phyloP scores from a whole-genome alignment of 495 filamentous ascomycete species.

The Chaetomium fimeti region DNA sequence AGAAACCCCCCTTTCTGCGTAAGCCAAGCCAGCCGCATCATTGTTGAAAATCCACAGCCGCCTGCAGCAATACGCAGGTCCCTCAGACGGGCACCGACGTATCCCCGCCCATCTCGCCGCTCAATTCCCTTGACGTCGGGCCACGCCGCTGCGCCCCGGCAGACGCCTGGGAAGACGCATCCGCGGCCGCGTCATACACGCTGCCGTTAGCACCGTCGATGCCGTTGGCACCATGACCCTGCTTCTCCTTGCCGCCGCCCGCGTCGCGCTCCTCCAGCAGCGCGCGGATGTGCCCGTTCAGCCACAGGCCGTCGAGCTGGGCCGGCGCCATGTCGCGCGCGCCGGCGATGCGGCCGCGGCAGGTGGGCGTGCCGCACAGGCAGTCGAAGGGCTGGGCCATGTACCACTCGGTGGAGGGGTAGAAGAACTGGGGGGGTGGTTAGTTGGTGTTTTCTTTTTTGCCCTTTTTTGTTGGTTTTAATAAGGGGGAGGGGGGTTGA shows the following conservation, averaged over 20 bases:
- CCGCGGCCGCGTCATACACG: slow-evolving; percentile 24
- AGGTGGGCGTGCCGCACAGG: slow-evolving; percentile 53
- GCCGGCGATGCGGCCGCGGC: slow-evolving; percentile 54
- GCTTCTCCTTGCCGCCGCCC: slow-evolving; percentile 18
- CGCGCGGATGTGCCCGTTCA: slow-evolving; percentile 57
- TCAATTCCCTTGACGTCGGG: slow-evolving; percentile 49
- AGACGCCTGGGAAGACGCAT: slow-evolving; percentile 24
- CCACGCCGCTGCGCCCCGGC: slow-evolving; percentile 38
- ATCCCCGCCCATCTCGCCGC: slow-evolving; percentile 57
- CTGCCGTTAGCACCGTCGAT: slow-evolving; percentile 15
- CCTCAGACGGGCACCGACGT: slow-evolving; percentile 31
- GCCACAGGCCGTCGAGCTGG: slow-evolving; percentile 49
- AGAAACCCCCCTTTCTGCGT: not conserved
- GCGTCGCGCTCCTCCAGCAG: slow-evolving; percentile 43
- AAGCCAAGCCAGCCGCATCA: not conserved
- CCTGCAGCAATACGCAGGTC: not conserved
- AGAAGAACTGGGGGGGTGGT: slow-evolving; percentile 57
- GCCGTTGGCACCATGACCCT: slow-evolving; percentile 18
- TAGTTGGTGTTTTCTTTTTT: slow-evolving; percentile 6
- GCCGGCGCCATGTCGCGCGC: slow-evolving; percentile 51
- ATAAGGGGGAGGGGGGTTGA: slow-evolving; percentile 15
- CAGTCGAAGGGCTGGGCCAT: slow-evolving; percentile 75
- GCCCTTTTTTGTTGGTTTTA: not conserved
- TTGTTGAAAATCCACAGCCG: slow-evolving; percentile 14
- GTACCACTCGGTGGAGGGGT: slow-evolving; percentile 72